Conservation (phyloP, 139 green algal species). For the Ostreobium quekettii region DNA sequence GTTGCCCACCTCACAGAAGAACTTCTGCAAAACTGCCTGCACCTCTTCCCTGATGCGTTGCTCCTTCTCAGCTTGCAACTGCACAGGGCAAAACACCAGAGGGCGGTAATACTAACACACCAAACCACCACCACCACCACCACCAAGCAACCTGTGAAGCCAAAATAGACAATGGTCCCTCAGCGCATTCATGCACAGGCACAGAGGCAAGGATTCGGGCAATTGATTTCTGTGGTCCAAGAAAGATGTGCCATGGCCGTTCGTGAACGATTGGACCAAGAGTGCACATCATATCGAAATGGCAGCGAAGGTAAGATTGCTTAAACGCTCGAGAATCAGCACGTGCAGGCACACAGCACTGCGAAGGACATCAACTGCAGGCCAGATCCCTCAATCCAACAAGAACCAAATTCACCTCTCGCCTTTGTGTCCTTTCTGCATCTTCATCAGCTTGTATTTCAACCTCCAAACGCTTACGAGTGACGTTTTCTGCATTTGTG, state of each 20-base stretch:
- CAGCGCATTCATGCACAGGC: not conserved
- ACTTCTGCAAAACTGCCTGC: conserved; percentile 50
- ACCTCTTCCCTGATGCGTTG: conserved; percentile 65
- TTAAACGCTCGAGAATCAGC: no score
- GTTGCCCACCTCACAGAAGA: conserved; percentile 72
- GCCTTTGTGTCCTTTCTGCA: conserved; percentile 38
- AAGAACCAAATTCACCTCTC: conserved; percentile 43
- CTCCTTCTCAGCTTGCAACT: conserved; percentile 54
- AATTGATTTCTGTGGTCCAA: not conserved
- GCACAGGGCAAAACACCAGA: conserved; percentile 15
- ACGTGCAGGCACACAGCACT: not conserved
- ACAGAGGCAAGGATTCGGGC: not conserved
- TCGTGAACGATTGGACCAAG: no score
- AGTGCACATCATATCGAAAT: no score
- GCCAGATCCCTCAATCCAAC: conserved; percentile 7
- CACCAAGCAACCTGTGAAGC: conserved; percentile 1
- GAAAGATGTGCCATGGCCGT: not conserved
- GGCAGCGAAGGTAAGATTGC: no score
- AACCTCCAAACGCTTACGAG: conserved; percentile 57
- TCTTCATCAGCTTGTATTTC: conserved; percentile 80
- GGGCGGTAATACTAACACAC: not conserved
- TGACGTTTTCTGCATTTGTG: conserved; percentile 58
- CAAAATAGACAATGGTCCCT: not conserved
- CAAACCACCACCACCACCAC: not conserved
- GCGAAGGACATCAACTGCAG: not conserved